phyloP scores from a whole-genome alignment of 139 green algal species.

The Mesostigma viride region DNA sequence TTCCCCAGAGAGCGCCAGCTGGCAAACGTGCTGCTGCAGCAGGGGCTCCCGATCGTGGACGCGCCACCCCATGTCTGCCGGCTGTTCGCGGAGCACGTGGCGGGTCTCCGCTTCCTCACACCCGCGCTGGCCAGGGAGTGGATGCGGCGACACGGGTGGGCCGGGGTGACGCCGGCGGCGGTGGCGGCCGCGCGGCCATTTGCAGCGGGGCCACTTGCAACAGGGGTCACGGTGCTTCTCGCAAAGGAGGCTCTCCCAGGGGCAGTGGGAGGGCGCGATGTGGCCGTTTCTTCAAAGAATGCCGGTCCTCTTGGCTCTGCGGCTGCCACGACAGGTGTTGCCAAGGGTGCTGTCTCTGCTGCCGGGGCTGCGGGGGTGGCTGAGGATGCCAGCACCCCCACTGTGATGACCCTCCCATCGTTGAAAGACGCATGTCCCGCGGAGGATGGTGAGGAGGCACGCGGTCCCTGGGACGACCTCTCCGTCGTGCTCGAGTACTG shows the following conservation, averaged over 20 bases:
- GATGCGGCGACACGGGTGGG: not conserved
- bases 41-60: conserved; percentile 21
- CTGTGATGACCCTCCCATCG: no score
- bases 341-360: no score
- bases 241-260: no score
- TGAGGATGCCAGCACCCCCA: no score
- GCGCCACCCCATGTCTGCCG: not conserved
- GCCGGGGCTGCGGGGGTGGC: no score
- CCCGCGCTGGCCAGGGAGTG: conserved; percentile 16
- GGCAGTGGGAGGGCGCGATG: no score
- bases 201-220: no score
- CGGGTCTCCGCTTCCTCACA: conserved; percentile 19
- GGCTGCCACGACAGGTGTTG: no score
- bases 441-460: not conserved
- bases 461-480: not conserved
- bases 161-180: not conserved
- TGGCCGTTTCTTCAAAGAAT: no score
- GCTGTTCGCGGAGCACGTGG: conserved; percentile 12
- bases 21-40: conserved; percentile 19
- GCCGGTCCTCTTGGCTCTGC: no score
- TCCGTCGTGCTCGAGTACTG: conserved; percentile 44
- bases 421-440: not conserved
- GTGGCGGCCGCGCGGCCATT: no score
- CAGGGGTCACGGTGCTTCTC: no score
- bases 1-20: conserved; percentile 20